These are phyloP conservation scores for Carex pumila DNA, from an alignment of 176 grass and related monocot genomes.

Conservation along the genomic window DNA sequence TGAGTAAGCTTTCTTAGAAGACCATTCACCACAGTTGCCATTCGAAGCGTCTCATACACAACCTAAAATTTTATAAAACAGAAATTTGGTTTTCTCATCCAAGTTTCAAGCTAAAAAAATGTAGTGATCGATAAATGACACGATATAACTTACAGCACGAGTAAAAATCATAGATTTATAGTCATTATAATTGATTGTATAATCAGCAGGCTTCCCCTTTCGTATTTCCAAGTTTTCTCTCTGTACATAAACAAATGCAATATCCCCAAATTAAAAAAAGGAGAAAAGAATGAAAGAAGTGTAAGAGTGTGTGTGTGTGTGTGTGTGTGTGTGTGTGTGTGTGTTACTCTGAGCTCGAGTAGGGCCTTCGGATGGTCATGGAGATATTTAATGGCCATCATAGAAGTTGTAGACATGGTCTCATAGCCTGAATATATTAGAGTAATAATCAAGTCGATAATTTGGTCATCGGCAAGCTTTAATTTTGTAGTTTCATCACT, in stretches of 20 bases:
- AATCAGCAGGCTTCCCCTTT: conserved; percentile 37
- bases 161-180: conserved; percentile 91
- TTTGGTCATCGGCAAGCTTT: conserved; percentile 68
- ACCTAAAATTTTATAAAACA: background rate
- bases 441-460: conserved; percentile 77
- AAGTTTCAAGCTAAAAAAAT: background rate
- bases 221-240: conserved; percentile 70
- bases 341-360: conserved; percentile 59
- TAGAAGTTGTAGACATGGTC: conserved; percentile 76
- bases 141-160: conserved; percentile 39
- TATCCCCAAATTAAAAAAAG: background rate
- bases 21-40: conserved; percentile 84
- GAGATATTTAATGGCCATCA: conserved; percentile 95
- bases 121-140: background rate
- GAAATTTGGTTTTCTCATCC: background rate
- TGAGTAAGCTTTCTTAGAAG: conserved; percentile 77
- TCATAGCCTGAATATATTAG: conserved; percentile 90
- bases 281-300: background rate
- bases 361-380: conserved; percentile 66
- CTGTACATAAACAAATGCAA: conserved; percentile 29
- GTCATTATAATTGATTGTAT: conserved; percentile 54
- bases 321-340: no score
- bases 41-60: conserved; percentile 79
- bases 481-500: conserved; percentile 33
- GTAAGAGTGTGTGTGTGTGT: no score